phyloP scores from a whole-genome alignment of 1,139 yeast species.

The Magnusiomyces suaveolens region DNA sequence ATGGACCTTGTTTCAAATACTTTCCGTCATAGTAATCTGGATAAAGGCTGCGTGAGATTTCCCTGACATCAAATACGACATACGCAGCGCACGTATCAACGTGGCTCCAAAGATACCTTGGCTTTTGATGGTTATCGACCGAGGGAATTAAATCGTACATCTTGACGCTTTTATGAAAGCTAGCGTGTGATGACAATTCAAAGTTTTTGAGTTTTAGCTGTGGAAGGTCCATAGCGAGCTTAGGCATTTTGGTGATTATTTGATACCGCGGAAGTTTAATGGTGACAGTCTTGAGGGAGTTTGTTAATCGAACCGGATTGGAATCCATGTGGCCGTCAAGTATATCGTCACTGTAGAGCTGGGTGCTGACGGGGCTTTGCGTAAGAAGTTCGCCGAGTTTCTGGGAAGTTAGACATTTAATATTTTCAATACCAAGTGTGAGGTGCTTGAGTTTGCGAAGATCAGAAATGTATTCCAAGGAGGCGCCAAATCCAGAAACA shows the following conservation, averaged over 20 bases:
- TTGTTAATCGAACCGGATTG: background rate
- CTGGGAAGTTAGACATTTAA: background rate
- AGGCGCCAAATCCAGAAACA: background rate
- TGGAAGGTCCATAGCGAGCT: background rate
- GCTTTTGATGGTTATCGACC: background rate
- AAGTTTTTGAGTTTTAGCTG: background rate
- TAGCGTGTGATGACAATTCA: background rate
- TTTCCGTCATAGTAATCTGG: background rate
- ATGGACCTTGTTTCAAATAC: background rate
- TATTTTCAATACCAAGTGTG: background rate
- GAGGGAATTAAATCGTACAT: background rate
- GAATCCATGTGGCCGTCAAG: background rate
- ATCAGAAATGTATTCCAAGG: background rate
- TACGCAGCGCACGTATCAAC: background rate
- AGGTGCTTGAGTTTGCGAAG: background rate
- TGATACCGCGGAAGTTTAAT: background rate
- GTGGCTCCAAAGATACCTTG: background rate
- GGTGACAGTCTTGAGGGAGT: background rate
- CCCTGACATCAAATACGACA: slow-evolving; percentile 3
- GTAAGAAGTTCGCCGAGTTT: background rate
- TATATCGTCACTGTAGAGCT: background rate
- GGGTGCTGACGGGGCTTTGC: background rate
- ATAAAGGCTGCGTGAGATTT: background rate
- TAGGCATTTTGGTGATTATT: background rate
- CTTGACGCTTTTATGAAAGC: background rate